These are phyloP conservation scores for Sugiyamaella pinicola DNA, from an alignment of 1,139 yeast species.

Conservation along the genomic window DNA sequence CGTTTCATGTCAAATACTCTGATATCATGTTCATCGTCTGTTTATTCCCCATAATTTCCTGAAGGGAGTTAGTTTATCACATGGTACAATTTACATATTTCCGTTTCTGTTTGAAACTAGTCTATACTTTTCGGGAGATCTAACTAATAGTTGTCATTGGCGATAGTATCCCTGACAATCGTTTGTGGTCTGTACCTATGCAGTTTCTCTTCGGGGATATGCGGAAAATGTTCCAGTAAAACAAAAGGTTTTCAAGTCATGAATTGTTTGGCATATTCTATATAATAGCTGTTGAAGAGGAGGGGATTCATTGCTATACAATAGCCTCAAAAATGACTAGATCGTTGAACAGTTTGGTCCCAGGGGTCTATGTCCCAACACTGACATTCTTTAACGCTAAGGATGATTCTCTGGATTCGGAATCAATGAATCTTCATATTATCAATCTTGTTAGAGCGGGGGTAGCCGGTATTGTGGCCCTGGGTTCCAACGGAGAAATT, in stretches of 20 bases:
- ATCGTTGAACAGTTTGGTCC: constrained; percentile 13
- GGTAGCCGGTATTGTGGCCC: constrained; percentile 23
- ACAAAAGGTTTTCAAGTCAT: neutral
- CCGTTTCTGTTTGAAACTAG: neutral
- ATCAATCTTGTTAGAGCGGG: constrained; percentile 16
- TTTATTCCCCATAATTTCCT: neutral
- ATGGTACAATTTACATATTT: neutral
- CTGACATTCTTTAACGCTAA: constrained; percentile 14
- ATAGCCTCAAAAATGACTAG: constrained; percentile 13
- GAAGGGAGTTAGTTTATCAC: neutral
- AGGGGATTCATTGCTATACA: neutral
- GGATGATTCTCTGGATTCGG: constrained; percentile 16
- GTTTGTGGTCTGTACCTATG: too few relatives aligned
- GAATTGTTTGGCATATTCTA: neutral
- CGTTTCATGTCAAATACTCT: too few relatives aligned
- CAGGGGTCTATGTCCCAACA: constrained; percentile 17
- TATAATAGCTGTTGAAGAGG: neutral
- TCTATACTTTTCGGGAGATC: too few relatives aligned
- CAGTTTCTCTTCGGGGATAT: constrained; percentile 3
- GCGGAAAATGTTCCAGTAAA: constrained; percentile 1
- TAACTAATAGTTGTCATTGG: neutral
- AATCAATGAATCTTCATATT: constrained; percentile 9
- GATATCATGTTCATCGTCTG: too few relatives aligned
- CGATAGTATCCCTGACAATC: neutral
- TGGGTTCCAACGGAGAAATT: constrained; percentile 46